Base-by-base conservation (phyloP, 176 grass and related monocot genomes). In the Lolium rigidum region DNA sequence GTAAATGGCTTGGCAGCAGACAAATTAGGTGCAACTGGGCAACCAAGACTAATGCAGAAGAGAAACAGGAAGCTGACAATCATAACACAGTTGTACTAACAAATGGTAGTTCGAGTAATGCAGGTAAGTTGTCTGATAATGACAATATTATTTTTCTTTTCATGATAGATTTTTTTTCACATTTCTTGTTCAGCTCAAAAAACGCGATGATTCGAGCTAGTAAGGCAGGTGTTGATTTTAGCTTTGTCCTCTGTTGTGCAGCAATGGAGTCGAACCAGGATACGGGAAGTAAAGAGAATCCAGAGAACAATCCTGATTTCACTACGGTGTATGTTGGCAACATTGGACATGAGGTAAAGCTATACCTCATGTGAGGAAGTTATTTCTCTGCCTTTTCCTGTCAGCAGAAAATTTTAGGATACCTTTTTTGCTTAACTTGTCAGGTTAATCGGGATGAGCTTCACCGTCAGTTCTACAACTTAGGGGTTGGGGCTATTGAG, bases 1-100 rank as follows among this genome's bases (percentile, higher is more conserved):
- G 94, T 54, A 93, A 95, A 87, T 95, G 94, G 94, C 94, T 95
- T 83, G 94, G 94, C 76, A 95, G 80, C 49, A 90, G 94, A 89
- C 94, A 95, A 89, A 95, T 95, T 77, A 80, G 91, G 38, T 95
- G 91, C 72, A 93, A 95, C 75, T 95, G 94, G 94, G 94, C 94
- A 86, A 93, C 89, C 77, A 93, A 93, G 81, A 93, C 80, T 63
- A 89, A 21, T 61, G 80, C 88, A 66, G 94, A 95, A 87, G 94
- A 95, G 86, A 95, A 91, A 91, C 94, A 84, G 83, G 88, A 93
- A 77, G 80, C 65, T 56, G 94, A 95, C 16, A 93, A 83, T 61
- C 94, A 89, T 69, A 93, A 95, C 80, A 84, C 94, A 31, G 94
- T 95, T 62, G 84, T 95, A 61, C 85, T 95, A 85, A 89, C 86